These are phyloP conservation scores for Senna siamea DNA, from an alignment of 306 rosid genomes.

Conservation along the genomic window DNA sequence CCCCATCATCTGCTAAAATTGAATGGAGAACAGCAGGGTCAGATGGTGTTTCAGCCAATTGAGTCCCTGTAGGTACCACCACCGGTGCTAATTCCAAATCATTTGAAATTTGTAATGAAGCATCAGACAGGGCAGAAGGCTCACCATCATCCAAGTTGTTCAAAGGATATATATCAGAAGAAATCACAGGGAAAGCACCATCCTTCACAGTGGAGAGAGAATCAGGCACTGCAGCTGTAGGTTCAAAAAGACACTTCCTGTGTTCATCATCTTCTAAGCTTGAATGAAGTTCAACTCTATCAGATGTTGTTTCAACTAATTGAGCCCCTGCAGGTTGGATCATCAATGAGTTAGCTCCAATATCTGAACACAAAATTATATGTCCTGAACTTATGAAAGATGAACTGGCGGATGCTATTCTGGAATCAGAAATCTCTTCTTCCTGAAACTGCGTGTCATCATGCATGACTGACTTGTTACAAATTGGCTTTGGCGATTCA, in stretches of 20 bases:
- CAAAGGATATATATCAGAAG: constrained; percentile 45
- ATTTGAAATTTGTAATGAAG: constrained; percentile 39
- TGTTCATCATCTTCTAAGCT: constrained; percentile 43
- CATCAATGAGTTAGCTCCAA: constrained; percentile 43
- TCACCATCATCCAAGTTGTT: constrained; percentile 49
- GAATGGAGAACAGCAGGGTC: constrained; percentile 40
- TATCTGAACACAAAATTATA: constrained; percentile 39
- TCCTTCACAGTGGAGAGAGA: constrained; percentile 40
- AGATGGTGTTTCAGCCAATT: constrained; percentile 45
- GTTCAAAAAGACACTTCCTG: constrained; percentile 41
- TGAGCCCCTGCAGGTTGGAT: constrained; percentile 44
- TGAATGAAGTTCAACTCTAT: constrained; percentile 38
- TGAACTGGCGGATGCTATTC: constrained; percentile 38
- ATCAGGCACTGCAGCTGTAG: constrained; percentile 37
- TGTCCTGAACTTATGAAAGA: constrained; percentile 44
- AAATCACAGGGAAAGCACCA: constrained; percentile 41
- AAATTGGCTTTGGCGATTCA: constrained; percentile 46
- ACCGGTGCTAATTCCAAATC: constrained; percentile 43
- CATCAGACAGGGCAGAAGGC: constrained; percentile 45
- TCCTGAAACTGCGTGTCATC: constrained; percentile 43
- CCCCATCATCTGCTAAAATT: constrained; percentile 43
- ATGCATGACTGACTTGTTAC: constrained; percentile 37
- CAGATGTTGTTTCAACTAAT: constrained; percentile 46
- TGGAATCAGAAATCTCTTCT: constrained; percentile 51
- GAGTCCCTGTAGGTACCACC: constrained; percentile 36